Percentiles rank a stretch among this genome's conserved stretches.
These are phyloP conservation scores for Hypomontagnella submonticulosa DNA, from an alignment of 495 filamentous ascomycete species.

Conservation along the genomic window DNA sequence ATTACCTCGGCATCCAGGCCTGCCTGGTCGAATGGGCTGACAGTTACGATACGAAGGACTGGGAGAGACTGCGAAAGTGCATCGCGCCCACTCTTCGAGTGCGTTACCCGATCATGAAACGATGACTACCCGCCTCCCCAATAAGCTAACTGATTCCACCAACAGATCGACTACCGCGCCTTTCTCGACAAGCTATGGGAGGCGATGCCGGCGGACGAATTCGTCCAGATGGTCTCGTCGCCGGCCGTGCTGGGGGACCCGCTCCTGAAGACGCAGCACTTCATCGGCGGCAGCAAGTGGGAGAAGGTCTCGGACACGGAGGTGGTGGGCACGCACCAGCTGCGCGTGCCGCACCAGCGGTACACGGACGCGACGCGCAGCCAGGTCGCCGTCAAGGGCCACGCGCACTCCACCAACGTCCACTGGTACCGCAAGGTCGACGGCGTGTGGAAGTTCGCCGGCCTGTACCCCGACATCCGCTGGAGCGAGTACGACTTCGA, in stretches of 20 bases:
- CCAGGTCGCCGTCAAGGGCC: slow-evolving; percentile 69
- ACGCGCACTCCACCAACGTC: slow-evolving; percentile 76
- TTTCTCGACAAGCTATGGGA: slow-evolving; percentile 79
- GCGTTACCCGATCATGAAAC: slow-evolving; percentile 27
- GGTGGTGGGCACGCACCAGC: slow-evolving; percentile 78
- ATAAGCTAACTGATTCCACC: slow-evolving; percentile 11
- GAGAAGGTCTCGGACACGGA: slow-evolving; percentile 74
- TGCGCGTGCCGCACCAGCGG: slow-evolving; percentile 76
- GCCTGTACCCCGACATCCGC: slow-evolving; percentile 73
- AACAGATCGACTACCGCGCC: slow-evolving; percentile 75
- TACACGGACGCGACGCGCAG: slow-evolving; percentile 66
- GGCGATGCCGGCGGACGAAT: slow-evolving; percentile 77
- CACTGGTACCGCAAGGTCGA: slow-evolving; percentile 80
- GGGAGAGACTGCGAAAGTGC: slow-evolving; percentile 74
- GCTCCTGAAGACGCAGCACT: slow-evolving; percentile 78
- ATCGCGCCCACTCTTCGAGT: slow-evolving; percentile 76
- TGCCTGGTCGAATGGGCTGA: slow-evolving; percentile 81
- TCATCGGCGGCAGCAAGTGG: slow-evolving; percentile 78
- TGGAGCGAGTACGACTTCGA: slow-evolving; percentile 79
- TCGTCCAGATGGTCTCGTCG: slow-evolving; percentile 74
- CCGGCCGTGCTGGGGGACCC: slow-evolving; percentile 75
- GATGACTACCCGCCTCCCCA: neutral
- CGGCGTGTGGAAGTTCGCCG: slow-evolving; percentile 86
- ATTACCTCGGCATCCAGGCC: slow-evolving; percentile 64
- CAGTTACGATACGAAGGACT: slow-evolving; percentile 86